Base-by-base conservation (phyloP, 2,329 filamentous ascomycete species). In the Phyllosticta citrichinensis region DNA sequence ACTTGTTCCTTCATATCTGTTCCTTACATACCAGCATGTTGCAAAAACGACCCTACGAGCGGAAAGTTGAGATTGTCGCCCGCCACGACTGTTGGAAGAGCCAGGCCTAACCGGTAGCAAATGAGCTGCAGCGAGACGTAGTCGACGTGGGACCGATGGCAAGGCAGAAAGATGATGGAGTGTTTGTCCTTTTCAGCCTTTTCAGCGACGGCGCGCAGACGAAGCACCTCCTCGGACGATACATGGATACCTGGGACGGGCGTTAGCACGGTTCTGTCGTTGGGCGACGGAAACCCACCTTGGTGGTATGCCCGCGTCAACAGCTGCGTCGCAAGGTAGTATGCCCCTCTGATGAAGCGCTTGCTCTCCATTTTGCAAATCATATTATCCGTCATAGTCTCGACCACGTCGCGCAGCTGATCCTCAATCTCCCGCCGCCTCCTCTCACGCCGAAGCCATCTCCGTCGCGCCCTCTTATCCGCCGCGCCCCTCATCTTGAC, bases 301-400 rank as follows among this genome's bases (percentile, higher is more conserved):
- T 97, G 93, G 70, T 97, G 91, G 73, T 99, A 99, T 5, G 94
- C 93, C 63, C 94, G 80, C 4, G 93, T 95, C 64, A 97, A 79
- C 55, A 97, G 80, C 75, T 97, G 93, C 1, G 92, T 96, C 55
- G 80, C 81, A 50, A 96, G 71, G 72, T 97, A 99, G 72, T 97
- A 97, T 55, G 94, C 93, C 24, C 90, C 85, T 56, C 94, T 81
- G 66, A 99, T 96, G 70, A 97, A 97, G 2, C 84, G 79, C 71
- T 92, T 95, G 79, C 88, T 95, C 75, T 99, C 94, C 81, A 97
- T 93, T 76, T 99, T 99, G 82, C 93, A 97, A 64, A 99, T 97
- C 94, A 99, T 97, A 64, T 87, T 85, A 70, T 96, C 91, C 24
- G 91, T 90, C 82, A 94, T 87, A 65, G 87, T 86, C 65, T 94